Conservation (phyloP, 169 alveolate species). For the Cryptosporidium viatorum region DNA sequence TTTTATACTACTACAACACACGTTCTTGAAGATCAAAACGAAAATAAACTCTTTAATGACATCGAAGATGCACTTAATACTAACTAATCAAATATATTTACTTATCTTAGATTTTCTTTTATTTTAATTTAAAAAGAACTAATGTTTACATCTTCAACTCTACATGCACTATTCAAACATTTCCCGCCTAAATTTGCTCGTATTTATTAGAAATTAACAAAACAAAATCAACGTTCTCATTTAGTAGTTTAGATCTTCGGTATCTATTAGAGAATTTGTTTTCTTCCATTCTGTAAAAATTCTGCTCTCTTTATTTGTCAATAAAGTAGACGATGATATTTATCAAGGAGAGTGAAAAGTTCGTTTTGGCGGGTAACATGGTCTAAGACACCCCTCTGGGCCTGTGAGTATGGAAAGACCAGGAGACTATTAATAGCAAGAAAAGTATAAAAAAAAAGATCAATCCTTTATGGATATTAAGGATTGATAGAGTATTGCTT, state of each 20-base stretch:
- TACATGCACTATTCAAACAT: not conserved
- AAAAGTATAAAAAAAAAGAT: not conserved
- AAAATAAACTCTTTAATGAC: not conserved
- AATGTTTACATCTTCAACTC: not conserved
- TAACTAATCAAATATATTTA: not conserved
- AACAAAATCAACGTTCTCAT: not conserved
- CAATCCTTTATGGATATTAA: constrained; percentile 22
- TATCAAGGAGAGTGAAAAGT: not conserved
- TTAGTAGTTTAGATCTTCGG: not conserved
- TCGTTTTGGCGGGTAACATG: constrained; percentile 18
- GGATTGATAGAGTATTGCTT: not conserved
- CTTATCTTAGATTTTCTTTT: not conserved
- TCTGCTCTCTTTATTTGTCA: not conserved
- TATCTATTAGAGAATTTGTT: not conserved
- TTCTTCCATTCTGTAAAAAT: not conserved
- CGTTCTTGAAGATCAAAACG: constrained; percentile 13
- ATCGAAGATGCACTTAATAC: constrained; percentile 8
- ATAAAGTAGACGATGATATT: no score
- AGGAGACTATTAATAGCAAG: constrained; percentile 4
- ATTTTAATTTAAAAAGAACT: not conserved
- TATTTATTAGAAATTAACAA: not conserved
- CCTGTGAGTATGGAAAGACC: constrained; percentile 59
- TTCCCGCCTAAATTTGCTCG: constrained; percentile 19
- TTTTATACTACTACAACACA: not conserved
- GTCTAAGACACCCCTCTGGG: constrained; percentile 74